phyloP scores from a whole-genome alignment of 768 basidiomycete genomes.

The Suillus plorans region DNA sequence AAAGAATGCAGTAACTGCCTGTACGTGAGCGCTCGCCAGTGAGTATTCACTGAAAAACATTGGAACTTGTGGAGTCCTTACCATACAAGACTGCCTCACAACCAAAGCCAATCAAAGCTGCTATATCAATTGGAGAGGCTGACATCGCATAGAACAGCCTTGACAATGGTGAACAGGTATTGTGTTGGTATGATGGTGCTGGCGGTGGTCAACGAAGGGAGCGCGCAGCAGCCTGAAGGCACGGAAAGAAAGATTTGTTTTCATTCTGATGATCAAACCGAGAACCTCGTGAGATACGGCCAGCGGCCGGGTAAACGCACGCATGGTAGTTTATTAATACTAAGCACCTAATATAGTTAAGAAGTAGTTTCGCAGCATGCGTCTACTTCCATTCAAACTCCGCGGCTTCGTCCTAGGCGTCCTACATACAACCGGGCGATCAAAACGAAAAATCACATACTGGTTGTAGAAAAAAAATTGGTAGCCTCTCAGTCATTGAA shows the following conservation, averaged over 20 bases:
- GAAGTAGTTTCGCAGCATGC: neutral
- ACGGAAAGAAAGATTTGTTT: constrained; percentile 1
- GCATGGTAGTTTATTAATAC: no score
- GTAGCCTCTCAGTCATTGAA: neutral
- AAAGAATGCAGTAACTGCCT: constrained; percentile 25
- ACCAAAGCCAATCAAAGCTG: constrained; percentile 37
- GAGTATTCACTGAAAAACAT: neutral
- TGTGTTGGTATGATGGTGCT: neutral
- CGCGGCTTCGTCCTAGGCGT: neutral
- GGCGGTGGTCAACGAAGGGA: neutral
- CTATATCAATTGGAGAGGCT: constrained; percentile 26
- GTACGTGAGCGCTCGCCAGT: constrained; percentile 11
- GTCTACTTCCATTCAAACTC: neutral
- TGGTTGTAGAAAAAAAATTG: neutral
- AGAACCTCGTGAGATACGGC: neutral
- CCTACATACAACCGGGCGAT: no score
- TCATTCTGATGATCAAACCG: neutral
- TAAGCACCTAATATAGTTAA: neutral
- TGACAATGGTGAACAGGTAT: neutral
- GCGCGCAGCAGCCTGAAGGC: neutral
- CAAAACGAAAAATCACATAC: neutral
- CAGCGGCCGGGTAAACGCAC: neutral
- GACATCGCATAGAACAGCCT: constrained; percentile 15
- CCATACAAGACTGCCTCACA: constrained; percentile 39
- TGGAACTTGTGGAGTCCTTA: constrained; percentile 6